Conservation (phyloP, 1,284 basidiomycete genomes). For the Fomitopsis palustris region DNA sequence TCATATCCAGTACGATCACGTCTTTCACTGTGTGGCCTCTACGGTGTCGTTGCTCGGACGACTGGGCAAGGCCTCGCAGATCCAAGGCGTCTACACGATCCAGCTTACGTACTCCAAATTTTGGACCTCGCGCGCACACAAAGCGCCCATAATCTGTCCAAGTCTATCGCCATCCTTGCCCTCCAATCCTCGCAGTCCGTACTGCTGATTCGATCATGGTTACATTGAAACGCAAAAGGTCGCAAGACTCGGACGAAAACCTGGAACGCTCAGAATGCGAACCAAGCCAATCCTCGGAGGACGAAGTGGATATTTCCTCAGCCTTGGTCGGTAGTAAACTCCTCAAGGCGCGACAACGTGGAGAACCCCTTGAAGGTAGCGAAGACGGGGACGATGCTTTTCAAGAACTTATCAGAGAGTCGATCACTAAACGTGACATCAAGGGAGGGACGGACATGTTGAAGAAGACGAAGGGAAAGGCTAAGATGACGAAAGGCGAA, state of each 20-base stretch:
- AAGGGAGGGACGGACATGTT: constrained; percentile 68
- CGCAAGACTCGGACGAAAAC: neutral
- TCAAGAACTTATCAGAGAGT: constrained; percentile 55
- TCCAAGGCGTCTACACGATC: no score
- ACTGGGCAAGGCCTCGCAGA: no score
- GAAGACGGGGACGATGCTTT: constrained; percentile 54
- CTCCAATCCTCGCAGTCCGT: neutral
- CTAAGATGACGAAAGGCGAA: constrained; percentile 64
- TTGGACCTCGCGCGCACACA: neutral
- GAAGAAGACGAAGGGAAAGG: constrained; percentile 68
- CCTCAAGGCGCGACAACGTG: constrained; percentile 8
- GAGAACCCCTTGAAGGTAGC: constrained; percentile 17
- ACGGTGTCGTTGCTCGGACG: no score
- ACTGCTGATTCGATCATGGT: neutral
- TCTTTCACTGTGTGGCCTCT: no score
- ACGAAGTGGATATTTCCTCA: constrained; percentile 46
- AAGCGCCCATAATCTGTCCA: neutral
- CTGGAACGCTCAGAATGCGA: neutral
- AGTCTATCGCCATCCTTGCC: neutral
- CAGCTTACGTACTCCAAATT: neutral
- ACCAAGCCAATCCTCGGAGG: constrained; percentile 27
- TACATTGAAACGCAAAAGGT: constrained; percentile 14
- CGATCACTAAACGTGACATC: constrained; percentile 63
- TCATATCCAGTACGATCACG: no score
- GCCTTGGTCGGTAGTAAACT: constrained; percentile 35